Evolutionary conservation across 352 stramenopile genomes (phyloP), one percentile per base, ranked within the genome.

Genomic region (Globisporangium spinosum): DNA sequence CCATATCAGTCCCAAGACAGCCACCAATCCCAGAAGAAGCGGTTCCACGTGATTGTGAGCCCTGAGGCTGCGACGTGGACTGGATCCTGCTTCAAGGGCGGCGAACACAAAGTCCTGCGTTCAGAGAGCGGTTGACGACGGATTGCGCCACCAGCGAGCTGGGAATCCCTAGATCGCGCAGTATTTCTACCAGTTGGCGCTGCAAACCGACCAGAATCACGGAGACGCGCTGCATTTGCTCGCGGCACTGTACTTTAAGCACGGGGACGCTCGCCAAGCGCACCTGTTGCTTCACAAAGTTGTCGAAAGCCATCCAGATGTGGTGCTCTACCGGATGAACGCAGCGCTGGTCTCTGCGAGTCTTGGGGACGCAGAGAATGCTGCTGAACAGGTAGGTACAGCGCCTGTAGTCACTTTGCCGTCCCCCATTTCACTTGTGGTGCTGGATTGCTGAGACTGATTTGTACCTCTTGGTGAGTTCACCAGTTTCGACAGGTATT

Each of bases 141-240:
- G 71, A 0, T 64, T 88, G 10, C 58, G 60, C 2, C 47, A 74
- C 0, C 85, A 93, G 20, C 56, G 76, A 40, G 12, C 32, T 9
- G 68, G 71, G 0, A 58, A 80, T 0, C 68, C 74, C 12, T 6
- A 40, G 0, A 29, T 51, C 0, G 83, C 85, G 15, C 51, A 73
- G 15, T 62, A 76, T 51, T 66, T 83, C 15, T 91, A 89, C 65
- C 40, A 25, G 17, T 56, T 53, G 17, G 62, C 58, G 2, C 43
- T 72, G 12, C 67, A 67, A 13, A 47, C 27, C 9, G 55, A 63
- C 22, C 54, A 34, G 20, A 47, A 35, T n/a, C 34, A 64, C 23
- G 34, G 40, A 0, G 79, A 93, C 40, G 80, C 72, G 7, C 35
- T 78, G 17, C 85, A 93, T 49, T 71, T 93, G 58, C 64, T 88